Evolutionary conservation across 2,329 filamentous ascomycete genomes (phyloP).

Genomic region (Talaromyces sp.): DNA sequence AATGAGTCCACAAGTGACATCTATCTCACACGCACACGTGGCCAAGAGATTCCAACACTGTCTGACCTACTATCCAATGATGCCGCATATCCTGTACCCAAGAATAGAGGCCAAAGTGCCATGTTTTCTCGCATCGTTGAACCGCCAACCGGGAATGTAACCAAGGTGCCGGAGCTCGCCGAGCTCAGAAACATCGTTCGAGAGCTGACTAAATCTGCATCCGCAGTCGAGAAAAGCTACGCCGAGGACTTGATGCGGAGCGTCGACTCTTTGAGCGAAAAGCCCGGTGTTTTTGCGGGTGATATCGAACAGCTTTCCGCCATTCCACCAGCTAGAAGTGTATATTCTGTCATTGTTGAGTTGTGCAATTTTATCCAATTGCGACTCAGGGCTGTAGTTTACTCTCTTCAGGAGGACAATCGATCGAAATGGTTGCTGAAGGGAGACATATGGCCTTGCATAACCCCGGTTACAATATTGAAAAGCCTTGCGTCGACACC

Average conservation of each 20-base stretch:
- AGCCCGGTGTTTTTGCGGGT: background rate
- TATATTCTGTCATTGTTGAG: background rate
- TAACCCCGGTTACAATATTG: conserved; percentile 38
- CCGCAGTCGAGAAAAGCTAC: conserved; percentile 29
- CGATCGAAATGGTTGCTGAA: background rate
- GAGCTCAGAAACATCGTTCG: conserved; percentile 20
- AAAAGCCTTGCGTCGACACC: conserved; percentile 37
- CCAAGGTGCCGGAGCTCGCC: background rate
- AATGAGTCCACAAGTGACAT: background rate
- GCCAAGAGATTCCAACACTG: background rate
- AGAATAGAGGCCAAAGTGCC: background rate
- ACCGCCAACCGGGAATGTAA: background rate
- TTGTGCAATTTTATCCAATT: background rate
- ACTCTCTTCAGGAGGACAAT: background rate
- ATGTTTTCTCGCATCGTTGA: background rate
- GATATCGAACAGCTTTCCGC: background rate
- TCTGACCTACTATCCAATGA: conserved; percentile 12
- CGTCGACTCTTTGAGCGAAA: conserved; percentile 25
- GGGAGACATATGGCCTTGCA: conserved; percentile 34
- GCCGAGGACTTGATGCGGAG: conserved; percentile 34
- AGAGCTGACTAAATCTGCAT: conserved; percentile 18
- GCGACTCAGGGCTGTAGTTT: background rate
- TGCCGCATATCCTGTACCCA: background rate
- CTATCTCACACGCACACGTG: background rate
- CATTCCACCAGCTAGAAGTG: background rate